Evolutionary conservation across 176 grass and related monocot genomes (phyloP), one percentile per base, ranked within the genome.

Genomic region (Oryza punctata): DNA sequence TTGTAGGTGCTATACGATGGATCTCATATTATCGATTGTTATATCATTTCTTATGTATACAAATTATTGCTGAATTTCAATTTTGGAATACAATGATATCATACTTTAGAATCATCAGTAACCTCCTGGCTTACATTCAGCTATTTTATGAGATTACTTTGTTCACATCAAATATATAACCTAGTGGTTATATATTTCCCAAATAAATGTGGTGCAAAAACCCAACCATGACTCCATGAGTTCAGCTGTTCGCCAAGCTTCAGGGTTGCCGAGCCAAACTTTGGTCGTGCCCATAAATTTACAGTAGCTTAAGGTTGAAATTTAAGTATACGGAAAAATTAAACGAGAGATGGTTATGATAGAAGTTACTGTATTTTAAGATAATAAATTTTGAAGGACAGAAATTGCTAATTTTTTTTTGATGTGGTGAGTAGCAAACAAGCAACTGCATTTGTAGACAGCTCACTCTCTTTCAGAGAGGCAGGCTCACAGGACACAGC

Each of bases 131-230:
- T 72, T 63, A 63, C 16, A 30, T 44, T 44, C 0, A 40, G 29
- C 30, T 63, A 25, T 71, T 61, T 1, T 19, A 1, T 24, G 29
- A 44, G 35, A 45, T 67, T 21, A 12, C 67, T 25, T 45, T 72
- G 54, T 24, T 82, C 59, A 27, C 67, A 69, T 59, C 7, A 30
- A 18, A 5, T n/a, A n/a, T n/a, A n/a, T n/a, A n/a, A n/a, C n/a
- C n/a, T n/a, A n/a, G n/a, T n/a, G 29, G 21, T 80, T 71, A 7
- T 57, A 14, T 47, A 47, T 69, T 81, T 81, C 13, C 71, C 23
- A 26, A 25, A 37, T 67, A 10, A 47, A 50, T 47, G 64, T n/a
- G 24, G 29, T 30, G 26, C 24, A 65, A 24, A 41, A 35, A 6
- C 2, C 5, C 5, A 35, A 35, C 33, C 33, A 7, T 5, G 33